Evolutionary conservation across 768 basidiomycete genomes (phyloP), one percentile per base, ranked within the genome.

Genomic region (Galerina sulciceps): DNA sequence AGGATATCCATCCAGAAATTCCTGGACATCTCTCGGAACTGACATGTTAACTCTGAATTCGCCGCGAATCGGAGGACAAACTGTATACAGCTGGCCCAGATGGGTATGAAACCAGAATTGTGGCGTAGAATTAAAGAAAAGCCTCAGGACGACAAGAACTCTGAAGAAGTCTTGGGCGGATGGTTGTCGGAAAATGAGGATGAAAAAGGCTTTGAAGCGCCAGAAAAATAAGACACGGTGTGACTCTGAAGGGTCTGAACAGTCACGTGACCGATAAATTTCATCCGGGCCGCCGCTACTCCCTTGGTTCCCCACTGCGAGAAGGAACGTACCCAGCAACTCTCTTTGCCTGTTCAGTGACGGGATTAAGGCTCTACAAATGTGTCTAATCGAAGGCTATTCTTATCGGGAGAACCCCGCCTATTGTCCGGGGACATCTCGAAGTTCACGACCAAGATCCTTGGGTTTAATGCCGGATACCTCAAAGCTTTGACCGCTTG

Each of bases 1-100:
- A 11, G 85, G 83, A 65, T 89, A 89, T 14, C 71, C 75, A 22
- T 82, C 78, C 36, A 87, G 71, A 65, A 88, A 89, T 47, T 81
- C 80, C 65, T 78, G 79, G 14, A 88, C 75, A 65, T 87, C 86
- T 64, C 71, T 67, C 31, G 86, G 87, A 47, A 87, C 69, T 15
- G 78, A 69, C 78, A 80, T 81, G 46, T 63, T 55, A 31, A 31
- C 26, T 41, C 50, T 44, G 41, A 55, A 50, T 49, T 50, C 46
- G n/a, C 35, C 36, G 43, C 37, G 23, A 43, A 56, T 58, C 53
- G 55, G 54, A 56, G 51, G n/a, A 36, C 44, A 50, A 18, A 6
- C 38, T 18, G 34, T 37, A 34, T 17, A 52, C 18, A 49, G 35
- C 4, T 22, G 31, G 3, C 5, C 41, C 18, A 26, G 34, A 15